Conservation (phyloP, 805 yeast species). For the Candida endomychidarum region DNA sequence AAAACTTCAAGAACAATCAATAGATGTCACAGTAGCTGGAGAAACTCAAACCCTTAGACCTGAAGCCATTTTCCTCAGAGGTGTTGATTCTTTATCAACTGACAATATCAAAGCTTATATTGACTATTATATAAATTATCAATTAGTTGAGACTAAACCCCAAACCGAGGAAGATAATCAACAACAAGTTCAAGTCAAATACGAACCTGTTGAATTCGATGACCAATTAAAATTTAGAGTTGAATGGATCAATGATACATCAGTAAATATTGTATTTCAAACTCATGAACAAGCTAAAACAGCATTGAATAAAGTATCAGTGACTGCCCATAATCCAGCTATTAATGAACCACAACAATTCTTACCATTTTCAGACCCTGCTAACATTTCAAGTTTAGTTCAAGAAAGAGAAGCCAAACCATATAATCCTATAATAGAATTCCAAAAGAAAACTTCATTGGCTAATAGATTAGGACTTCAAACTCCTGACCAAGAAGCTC, state of each 20-base stretch:
- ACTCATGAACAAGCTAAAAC: slow-evolving; percentile 40
- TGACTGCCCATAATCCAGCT: slow-evolving; percentile 18
- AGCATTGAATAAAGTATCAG: slow-evolving; percentile 38
- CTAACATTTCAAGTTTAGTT: slow-evolving; percentile 24
- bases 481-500: slow-evolving; percentile 12
- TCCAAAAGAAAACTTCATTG: slow-evolving; percentile 31
- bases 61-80: slow-evolving; percentile 50
- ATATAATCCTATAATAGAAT: slow-evolving; percentile 35
- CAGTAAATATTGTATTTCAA: slow-evolving; percentile 55
- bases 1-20: slow-evolving; percentile 30
- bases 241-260: slow-evolving; percentile 68
- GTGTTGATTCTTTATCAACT: slow-evolving; percentile 66
- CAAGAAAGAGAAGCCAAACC: slow-evolving; percentile 43
- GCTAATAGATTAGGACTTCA: slow-evolving; percentile 28
- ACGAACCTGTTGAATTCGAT: slow-evolving; percentile 25
- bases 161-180: slow-evolving; percentile 11
- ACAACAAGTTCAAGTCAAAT: slow-evolving; percentile 15
- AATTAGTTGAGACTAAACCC: slow-evolving; percentile 3
- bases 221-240: slow-evolving; percentile 41
- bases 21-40: slow-evolving; percentile 34
- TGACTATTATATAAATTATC: slow-evolving; percentile 44
- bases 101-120: slow-evolving; percentile 57
- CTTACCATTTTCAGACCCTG: slow-evolving; percentile 14
- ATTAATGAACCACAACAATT: slow-evolving; percentile 9
- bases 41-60: slow-evolving; percentile 38